These are phyloP conservation scores for Nectriaceae sp. DNA, from an alignment of 2,329 filamentous ascomycete species.

Conservation along the genomic window DNA sequence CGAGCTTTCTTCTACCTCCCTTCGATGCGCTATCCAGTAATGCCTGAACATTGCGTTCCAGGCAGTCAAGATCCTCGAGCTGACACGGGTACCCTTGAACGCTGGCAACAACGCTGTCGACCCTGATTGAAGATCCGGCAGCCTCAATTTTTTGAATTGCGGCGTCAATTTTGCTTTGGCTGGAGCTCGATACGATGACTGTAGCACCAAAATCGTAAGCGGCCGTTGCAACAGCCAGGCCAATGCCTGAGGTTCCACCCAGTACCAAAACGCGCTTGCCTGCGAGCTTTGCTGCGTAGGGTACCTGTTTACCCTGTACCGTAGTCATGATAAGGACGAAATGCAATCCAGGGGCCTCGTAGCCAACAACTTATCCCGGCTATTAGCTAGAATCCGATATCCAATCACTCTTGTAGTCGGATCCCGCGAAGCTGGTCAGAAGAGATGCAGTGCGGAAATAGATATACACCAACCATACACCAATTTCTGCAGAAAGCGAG, in stretches of 20 bases:
- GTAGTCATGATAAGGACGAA: too few relatives aligned
- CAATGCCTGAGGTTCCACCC: conserved; percentile 67
- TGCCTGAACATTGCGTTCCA: conserved; percentile 47
- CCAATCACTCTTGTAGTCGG: too few relatives aligned
- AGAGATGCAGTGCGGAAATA: too few relatives aligned
- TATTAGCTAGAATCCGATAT: too few relatives aligned
- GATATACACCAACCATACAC: too few relatives aligned
- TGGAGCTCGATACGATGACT: conserved; percentile 63
- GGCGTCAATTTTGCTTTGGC: conserved; percentile 45
- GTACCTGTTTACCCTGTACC: too few relatives aligned
- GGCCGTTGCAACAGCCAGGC: conserved; percentile 60
- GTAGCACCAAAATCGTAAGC: conserved; percentile 54
- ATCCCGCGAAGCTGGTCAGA: too few relatives aligned
- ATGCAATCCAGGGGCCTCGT: too few relatives aligned
- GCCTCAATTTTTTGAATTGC: conserved; percentile 40
- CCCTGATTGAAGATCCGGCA: conserved; percentile 37
- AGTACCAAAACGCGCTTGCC: conserved; percentile 55
- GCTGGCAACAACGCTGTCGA: conserved; percentile 27
- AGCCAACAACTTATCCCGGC: too few relatives aligned
- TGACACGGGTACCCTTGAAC: too few relatives aligned
- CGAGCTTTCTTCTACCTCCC: conserved; percentile 52
- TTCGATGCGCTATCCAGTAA: conserved; percentile 46
- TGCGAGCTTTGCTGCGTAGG: conserved; percentile 37
- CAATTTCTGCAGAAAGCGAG: too few relatives aligned
- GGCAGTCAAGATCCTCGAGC: conserved; percentile 12